Evolutionary conservation across 257 asterid species (phyloP).

Genomic region (Jacaranda copaia): DNA sequence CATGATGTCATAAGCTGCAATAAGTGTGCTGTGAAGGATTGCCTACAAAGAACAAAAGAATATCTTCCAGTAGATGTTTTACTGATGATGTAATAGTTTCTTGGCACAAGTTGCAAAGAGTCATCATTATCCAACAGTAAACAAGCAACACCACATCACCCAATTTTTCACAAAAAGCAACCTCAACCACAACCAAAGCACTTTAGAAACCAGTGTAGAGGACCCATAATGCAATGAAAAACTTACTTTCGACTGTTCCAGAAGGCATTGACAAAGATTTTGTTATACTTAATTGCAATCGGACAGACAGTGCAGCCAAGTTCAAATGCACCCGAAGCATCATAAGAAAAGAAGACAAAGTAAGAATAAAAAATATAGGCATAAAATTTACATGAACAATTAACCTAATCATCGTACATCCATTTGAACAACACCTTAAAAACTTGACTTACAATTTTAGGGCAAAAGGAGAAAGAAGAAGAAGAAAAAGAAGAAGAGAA

Average conservation of each 20-base stretch:
- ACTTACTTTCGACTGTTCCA: slow-evolving; percentile 82
- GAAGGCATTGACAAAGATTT: slow-evolving; percentile 73
- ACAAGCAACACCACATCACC: neutral
- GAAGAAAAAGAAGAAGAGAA: neutral
- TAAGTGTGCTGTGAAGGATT: slow-evolving; percentile 67
- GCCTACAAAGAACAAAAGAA: slow-evolving; percentile 46
- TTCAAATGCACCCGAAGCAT: slow-evolving; percentile 69
- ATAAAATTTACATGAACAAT: neutral
- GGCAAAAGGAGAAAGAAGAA: neutral
- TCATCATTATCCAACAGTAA: neutral
- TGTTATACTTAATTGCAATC: slow-evolving; percentile 74
- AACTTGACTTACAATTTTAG: neutral
- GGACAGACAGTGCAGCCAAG: slow-evolving; percentile 78
- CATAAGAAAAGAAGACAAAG: slow-evolving; percentile 28
- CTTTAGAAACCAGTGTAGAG: neutral
- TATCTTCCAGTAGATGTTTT: neutral
- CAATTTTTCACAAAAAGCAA: neutral
- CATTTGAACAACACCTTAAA: neutral
- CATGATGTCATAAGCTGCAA: slow-evolving; percentile 80
- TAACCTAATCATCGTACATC: neutral
- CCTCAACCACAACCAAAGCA: neutral
- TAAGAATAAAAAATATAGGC: neutral
- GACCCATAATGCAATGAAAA: neutral
- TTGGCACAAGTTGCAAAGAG: neutral
- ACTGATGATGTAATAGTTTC: neutral